A percentile compares a stretch with the other conserved stretches of the same genome.
Conservation (phyloP, 2,329 filamentous ascomycete species). For the Aurifilum marmelostoma region DNA sequence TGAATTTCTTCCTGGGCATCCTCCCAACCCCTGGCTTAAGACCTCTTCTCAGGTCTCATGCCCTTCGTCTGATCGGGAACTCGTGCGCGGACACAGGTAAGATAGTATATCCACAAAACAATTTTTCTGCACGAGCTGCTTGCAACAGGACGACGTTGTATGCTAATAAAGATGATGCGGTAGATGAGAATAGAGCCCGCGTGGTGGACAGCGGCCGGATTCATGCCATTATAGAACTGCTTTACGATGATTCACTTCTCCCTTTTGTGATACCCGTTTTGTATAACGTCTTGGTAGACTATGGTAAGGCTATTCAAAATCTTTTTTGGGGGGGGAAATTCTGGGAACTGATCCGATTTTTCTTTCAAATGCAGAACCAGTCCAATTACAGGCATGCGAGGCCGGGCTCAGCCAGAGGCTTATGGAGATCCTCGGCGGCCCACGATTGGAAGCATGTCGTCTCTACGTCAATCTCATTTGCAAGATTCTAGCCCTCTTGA, state of each 20-base stretch:
- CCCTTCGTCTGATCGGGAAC: slow-evolving; percentile 63
- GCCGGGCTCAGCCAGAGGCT: slow-evolving; percentile 54
- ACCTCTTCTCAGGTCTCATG: slow-evolving; percentile 54
- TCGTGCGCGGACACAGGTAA: slow-evolving; percentile 63
- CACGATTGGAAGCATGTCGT: slow-evolving; percentile 45
- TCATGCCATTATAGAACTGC: slow-evolving; percentile 49
- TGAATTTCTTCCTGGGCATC: slow-evolving; percentile 58
- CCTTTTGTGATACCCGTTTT: slow-evolving; percentile 61
- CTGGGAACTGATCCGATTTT: slow-evolving; percentile 28
- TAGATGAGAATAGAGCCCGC: slow-evolving; percentile 62
- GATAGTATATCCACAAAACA: slow-evolving; percentile 9
- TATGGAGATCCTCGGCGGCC: slow-evolving; percentile 52
- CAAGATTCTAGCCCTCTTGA: slow-evolving; percentile 59
- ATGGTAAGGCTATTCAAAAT: slow-evolving; percentile 49
- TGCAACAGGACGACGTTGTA: not conserved
- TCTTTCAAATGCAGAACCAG: slow-evolving; percentile 50
- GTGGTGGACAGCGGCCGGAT: slow-evolving; percentile 56
- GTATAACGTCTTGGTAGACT: slow-evolving; percentile 66
- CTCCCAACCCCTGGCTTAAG: slow-evolving; percentile 45
- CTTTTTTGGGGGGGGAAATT: not conserved
- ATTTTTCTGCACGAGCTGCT: not conserved
- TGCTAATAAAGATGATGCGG: not conserved
- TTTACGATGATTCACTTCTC: slow-evolving; percentile 52
- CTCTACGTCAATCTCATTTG: slow-evolving; percentile 56
- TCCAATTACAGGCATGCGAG: slow-evolving; percentile 59